phyloP scores from a whole-genome alignment of 805 yeast species.

The Yarrowia yakushimensis region DNA sequence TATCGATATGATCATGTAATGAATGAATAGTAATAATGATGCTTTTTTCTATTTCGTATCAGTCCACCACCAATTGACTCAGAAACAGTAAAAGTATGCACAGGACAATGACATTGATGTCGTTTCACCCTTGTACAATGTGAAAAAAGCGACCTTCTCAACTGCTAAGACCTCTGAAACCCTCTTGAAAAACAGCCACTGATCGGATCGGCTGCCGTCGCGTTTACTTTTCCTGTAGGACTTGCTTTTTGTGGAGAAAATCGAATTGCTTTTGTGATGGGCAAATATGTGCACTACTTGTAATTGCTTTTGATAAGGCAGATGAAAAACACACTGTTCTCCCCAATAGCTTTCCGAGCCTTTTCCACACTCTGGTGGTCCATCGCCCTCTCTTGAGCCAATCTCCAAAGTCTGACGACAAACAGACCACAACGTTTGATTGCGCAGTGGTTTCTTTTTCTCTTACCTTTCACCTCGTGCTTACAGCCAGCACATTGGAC shows the following conservation, averaged over 20 bases:
- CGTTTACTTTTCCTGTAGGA: background rate
- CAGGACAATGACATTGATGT: background rate
- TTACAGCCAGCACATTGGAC: background rate
- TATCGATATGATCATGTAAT: background rate
- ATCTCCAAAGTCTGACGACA: background rate
- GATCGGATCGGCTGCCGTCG: conserved; percentile 9
- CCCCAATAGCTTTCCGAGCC: no score
- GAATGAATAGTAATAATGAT: background rate
- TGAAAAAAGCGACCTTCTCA: no score
- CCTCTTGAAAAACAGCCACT: background rate
- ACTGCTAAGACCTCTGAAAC: background rate
- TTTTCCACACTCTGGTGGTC: no score
- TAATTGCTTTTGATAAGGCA: background rate
- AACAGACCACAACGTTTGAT: background rate
- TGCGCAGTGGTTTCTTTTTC: background rate
- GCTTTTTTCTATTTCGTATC: background rate
- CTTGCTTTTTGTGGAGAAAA: background rate
- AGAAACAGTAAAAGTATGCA: no score
- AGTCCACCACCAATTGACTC: no score
- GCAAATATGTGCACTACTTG: background rate
- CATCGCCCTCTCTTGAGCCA: background rate
- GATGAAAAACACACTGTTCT: background rate
- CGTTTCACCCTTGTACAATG: no score
- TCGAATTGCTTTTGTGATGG: background rate
- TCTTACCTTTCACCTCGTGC: background rate